Evolutionary conservation across 1,284 basidiomycete species (phyloP).

Genomic region (Irpex rosettiformis): DNA sequence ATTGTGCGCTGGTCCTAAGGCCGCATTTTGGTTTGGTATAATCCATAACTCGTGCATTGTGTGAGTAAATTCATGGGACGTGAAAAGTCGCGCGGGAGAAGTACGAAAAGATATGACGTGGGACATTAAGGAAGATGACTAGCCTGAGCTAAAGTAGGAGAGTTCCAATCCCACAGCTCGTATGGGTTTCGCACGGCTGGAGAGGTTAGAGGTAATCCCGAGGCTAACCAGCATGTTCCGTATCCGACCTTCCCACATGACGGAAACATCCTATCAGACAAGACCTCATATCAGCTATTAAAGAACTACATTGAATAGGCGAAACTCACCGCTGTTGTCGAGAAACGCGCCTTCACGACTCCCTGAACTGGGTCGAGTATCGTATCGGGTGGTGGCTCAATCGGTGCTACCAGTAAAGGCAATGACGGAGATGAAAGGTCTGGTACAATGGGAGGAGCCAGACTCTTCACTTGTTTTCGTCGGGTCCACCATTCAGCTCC

Average conservation of each 20-base stretch:
- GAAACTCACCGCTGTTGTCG: slow-evolving; percentile 76
- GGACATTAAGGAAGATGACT: slow-evolving; percentile 16
- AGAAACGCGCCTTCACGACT: slow-evolving; percentile 86
- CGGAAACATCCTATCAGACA: slow-evolving; percentile 69
- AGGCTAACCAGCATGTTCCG: slow-evolving; percentile 86
- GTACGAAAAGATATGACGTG: neutral
- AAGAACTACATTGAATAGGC: neutral
- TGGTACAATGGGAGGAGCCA: slow-evolving; percentile 7
- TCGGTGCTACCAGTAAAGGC: slow-evolving; percentile 13
- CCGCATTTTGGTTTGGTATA: neutral
- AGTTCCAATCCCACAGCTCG: slow-evolving; percentile 87
- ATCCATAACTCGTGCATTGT: too few relatives aligned
- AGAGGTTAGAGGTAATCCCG: slow-evolving; percentile 85
- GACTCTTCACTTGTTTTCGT: slow-evolving; percentile 30
- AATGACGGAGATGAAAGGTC: slow-evolving; percentile 14
- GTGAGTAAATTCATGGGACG: too few relatives aligned
- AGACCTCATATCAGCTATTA: neutral
- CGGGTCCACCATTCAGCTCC: slow-evolving; percentile 95
- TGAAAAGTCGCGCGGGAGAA: neutral
- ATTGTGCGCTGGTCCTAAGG: neutral
- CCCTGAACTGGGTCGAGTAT: slow-evolving; percentile 54
- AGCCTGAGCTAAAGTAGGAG: slow-evolving; percentile 84
- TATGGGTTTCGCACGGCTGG: slow-evolving; percentile 81
- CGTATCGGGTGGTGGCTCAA: slow-evolving; percentile 21
- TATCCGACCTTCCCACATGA: slow-evolving; percentile 94